Evolutionary conservation across 805 yeast species (phyloP).

Genomic region (Clavispora carvajalis): DNA sequence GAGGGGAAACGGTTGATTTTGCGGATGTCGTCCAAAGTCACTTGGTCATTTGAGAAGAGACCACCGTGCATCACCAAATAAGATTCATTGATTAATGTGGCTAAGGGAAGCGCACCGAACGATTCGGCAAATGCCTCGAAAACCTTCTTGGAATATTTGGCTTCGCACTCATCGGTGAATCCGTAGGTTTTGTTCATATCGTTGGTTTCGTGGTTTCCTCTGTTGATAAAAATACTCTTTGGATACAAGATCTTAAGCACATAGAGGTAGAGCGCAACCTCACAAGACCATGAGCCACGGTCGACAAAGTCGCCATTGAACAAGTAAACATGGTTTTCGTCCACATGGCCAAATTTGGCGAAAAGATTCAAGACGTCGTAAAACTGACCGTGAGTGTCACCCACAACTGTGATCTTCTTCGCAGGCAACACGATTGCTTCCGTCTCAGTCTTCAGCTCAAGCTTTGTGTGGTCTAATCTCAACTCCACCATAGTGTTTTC

Average conservation of each 20-base stretch:
- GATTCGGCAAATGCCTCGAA: slow-evolving; percentile 82
- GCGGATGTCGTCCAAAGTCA: slow-evolving; percentile 70
- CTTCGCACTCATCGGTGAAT: slow-evolving; percentile 91
- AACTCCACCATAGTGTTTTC: slow-evolving; percentile 80
- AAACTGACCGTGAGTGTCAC: slow-evolving; percentile 97
- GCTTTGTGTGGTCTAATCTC: slow-evolving; percentile 31
- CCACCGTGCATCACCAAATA: slow-evolving; percentile 96
- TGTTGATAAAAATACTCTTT: slow-evolving; percentile 60
- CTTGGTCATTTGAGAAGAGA: slow-evolving; percentile 70
- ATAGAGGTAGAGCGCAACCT: slow-evolving; percentile 79
- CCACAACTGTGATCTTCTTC: slow-evolving; percentile 74
- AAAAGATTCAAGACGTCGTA: slow-evolving; percentile 84
- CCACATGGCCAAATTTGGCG: slow-evolving; percentile 65
- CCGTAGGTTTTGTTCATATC: slow-evolving; percentile 97
- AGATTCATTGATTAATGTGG: slow-evolving; percentile 70
- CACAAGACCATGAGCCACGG: slow-evolving; percentile 97
- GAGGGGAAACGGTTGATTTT: slow-evolving; percentile 58
- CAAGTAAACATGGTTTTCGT: slow-evolving; percentile 62
- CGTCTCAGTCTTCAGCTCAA: slow-evolving; percentile 2
- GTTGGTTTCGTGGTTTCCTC: slow-evolving; percentile 96
- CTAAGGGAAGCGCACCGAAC: slow-evolving; percentile 81
- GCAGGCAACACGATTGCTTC: neutral
- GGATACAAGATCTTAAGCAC: slow-evolving; percentile 77
- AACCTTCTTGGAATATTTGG: slow-evolving; percentile 75
- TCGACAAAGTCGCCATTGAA: slow-evolving; percentile 98